Percentiles rank a stretch among this genome's conserved stretches.
Conservation (phyloP, 2,329 filamentous ascomycete species). For the Tolypocladium paradoxum region DNA sequence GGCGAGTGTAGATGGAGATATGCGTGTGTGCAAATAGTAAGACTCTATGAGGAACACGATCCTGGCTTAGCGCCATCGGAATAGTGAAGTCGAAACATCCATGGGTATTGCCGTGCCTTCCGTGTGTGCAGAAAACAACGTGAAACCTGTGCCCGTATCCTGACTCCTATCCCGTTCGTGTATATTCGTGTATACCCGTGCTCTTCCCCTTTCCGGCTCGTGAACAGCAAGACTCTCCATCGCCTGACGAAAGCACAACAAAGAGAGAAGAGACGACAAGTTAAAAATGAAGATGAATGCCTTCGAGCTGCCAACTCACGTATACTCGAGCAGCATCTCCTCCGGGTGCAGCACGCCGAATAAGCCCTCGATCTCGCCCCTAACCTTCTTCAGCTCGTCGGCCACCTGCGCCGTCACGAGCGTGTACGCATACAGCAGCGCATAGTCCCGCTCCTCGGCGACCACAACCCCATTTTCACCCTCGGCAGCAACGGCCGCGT, state of each 20-base stretch:
- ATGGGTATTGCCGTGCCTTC: neutral
- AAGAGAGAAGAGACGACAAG: neutral
- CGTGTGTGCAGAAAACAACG: too few relatives aligned
- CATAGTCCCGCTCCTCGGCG: slow-evolving; percentile 72
- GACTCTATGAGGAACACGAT: neutral
- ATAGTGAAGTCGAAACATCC: neutral
- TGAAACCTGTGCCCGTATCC: neutral
- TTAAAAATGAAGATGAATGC: neutral
- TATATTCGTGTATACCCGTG: neutral
- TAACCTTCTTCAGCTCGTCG: slow-evolving; percentile 50
- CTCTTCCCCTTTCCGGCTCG: neutral
- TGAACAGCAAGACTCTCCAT: neutral
- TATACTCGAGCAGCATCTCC: slow-evolving; percentile 42
- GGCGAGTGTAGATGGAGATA: too few relatives aligned
- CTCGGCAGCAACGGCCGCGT: slow-evolving; percentile 6
- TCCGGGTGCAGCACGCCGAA: slow-evolving; percentile 55
- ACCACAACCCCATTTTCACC: slow-evolving; percentile 14
- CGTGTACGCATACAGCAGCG: slow-evolving; percentile 83
- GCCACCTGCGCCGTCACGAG: slow-evolving; percentile 57
- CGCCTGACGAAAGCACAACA: neutral
- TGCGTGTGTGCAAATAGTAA: too few relatives aligned
- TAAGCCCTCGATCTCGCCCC: slow-evolving; percentile 49
- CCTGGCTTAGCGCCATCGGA: too few relatives aligned
- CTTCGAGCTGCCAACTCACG: neutral
- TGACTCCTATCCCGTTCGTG: neutral